Conservation (phyloP, 805 yeast genomes). For the Wickerhamomyces ciferrii region DNA sequence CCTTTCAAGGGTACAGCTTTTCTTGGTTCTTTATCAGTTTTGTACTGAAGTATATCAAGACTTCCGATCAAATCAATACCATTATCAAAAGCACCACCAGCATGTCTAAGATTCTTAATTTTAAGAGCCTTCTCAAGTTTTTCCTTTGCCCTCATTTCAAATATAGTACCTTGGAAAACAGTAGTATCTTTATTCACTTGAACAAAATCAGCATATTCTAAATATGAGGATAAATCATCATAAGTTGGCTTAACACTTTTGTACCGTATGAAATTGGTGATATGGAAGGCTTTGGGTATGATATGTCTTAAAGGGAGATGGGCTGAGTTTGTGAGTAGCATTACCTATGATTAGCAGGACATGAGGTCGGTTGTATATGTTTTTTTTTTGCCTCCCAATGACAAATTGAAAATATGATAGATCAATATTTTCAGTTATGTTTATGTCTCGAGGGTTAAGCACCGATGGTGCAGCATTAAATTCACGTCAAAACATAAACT, state of each 20-base stretch:
- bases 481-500: too few species aligned
- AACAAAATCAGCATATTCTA: constrained; percentile 22
- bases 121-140: constrained; percentile 26
- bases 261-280: not conserved
- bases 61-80: constrained; percentile 2
- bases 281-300: not conserved
- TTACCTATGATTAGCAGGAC: too few species aligned
- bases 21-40: not conserved
- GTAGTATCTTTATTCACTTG: constrained; percentile 26
- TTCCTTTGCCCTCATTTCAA: constrained; percentile 41
- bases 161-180: constrained; percentile 48
- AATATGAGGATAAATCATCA: constrained; percentile 18
- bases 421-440: not conserved
- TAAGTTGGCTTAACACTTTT: constrained; percentile 4
- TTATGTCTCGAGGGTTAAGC: not conserved
- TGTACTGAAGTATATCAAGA: constrained; percentile 3
- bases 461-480: not conserved
- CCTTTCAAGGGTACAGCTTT: not conserved
- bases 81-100: constrained; percentile 2
- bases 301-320: not conserved
- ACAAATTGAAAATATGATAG: not conserved
- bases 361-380: too few species aligned
- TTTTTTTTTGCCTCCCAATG: too few species aligned
- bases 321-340: too few species aligned
- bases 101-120: not conserved